Conservation (phyloP, 306 rosid genomes). For the Cucumis hystrix region DNA sequence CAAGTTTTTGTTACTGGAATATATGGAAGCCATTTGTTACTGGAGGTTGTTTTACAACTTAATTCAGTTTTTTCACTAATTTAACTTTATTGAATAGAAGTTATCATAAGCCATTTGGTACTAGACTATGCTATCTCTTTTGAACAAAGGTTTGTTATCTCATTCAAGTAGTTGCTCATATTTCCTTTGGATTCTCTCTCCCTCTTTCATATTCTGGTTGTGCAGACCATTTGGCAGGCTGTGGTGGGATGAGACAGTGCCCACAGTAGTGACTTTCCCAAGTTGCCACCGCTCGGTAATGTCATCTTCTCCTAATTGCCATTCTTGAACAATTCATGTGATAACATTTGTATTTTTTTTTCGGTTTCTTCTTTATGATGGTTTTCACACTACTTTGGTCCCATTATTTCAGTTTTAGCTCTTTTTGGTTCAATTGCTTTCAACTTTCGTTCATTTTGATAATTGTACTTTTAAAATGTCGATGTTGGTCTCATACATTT, state of each 20-base stretch:
- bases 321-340: background rate
- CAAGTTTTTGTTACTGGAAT: too few species aligned
- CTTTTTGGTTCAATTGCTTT: too few species aligned
- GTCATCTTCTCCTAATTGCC: conserved; percentile 9
- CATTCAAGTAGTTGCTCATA: background rate
- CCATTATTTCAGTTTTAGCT: too few species aligned
- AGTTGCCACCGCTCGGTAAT: conserved; percentile 58
- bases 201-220: background rate
- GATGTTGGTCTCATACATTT: too few species aligned
- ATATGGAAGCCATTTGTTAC: too few species aligned
- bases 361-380: background rate
- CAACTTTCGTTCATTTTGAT: too few species aligned
- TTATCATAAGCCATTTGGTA: too few species aligned
- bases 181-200: background rate
- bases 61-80: too few species aligned
- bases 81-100: too few species aligned
- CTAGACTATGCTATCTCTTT: conserved; percentile 61
- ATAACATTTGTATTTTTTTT: conserved; percentile 4
- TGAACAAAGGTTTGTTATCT: conserved; percentile 45
- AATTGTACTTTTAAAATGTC: too few species aligned
- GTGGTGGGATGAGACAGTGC: conserved; percentile 97
- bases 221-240: conserved; percentile 76
- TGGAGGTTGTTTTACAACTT: too few species aligned
- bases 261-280: conserved; percentile 70
- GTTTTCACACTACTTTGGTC: too few species aligned